A percentile compares a stretch with the other conserved stretches of the same genome.
phyloP scores from a whole-genome alignment of 148 eudicot species.

The Vaccinium vitisidaea region DNA sequence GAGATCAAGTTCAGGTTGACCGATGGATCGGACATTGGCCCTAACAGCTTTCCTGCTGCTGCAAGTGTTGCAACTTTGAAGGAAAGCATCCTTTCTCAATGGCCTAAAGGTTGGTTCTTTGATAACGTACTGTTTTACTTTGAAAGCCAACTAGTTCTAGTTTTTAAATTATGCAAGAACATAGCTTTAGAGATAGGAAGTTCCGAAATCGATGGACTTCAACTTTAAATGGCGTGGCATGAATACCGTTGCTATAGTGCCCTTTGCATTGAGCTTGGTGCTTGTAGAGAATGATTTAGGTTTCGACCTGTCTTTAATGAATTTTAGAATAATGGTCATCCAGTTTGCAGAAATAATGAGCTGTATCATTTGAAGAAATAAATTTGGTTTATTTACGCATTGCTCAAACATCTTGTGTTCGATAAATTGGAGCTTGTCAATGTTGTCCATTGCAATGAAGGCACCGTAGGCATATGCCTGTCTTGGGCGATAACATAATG shows the following conservation, averaged over 20 bases:
- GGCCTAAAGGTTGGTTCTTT: slow-evolving; percentile 63
- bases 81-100: slow-evolving; percentile 62
- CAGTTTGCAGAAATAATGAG: background rate
- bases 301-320: background rate
- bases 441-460: background rate
- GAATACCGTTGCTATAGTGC: background rate
- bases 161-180: background rate
- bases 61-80: slow-evolving; percentile 57
- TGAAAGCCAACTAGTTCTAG: slow-evolving; percentile 11
- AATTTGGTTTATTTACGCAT: background rate
- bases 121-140: background rate
- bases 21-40: slow-evolving; percentile 72
- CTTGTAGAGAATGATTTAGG: too few relatives aligned
- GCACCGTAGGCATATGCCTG: background rate
- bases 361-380: background rate
- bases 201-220: background rate
- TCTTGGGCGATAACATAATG: background rate
- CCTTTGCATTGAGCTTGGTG: background rate
- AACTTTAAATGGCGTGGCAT: background rate
- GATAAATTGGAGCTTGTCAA: background rate
- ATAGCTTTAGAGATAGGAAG: background rate
- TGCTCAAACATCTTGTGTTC: background rate
- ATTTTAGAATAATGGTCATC: background rate
- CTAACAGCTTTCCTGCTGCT: slow-evolving; percentile 54
- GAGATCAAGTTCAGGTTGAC: slow-evolving; percentile 64